These are phyloP conservation scores for Scalesia atractyloides DNA, from an alignment of 129 eudicot species.

Conservation along the genomic window DNA sequence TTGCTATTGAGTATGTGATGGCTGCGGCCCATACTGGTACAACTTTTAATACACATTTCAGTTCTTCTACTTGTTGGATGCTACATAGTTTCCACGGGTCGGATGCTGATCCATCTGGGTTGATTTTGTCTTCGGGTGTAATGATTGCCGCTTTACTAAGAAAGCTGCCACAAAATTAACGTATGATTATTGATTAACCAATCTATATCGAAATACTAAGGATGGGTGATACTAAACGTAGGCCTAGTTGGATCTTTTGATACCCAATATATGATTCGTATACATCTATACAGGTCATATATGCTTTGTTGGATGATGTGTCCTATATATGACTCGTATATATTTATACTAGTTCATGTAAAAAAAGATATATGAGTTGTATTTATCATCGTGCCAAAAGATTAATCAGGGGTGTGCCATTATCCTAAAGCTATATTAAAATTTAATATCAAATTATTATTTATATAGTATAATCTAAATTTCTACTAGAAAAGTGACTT, in stretches of 20 bases:
- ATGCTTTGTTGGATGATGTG: no score
- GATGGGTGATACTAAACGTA: no score
- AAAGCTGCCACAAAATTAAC: constrained; percentile 35
- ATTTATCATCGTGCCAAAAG: no score
- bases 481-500: constrained; percentile 1
- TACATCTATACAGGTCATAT: no score
- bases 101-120: constrained; percentile 46
- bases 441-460: neutral
- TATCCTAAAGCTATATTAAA: neutral
- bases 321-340: no score
- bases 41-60: constrained; percentile 65
- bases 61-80: constrained; percentile 73
- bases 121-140: constrained; percentile 53
- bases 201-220: neutral
- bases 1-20: constrained; percentile 58
- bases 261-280: no score
- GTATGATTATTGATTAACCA: neutral
- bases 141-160: constrained; percentile 70
- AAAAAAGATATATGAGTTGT: no score
- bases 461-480: neutral
- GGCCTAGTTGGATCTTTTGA: no score
- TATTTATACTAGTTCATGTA: no score
- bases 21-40: constrained; percentile 71
- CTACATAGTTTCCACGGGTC: constrained; percentile 80
- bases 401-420: neutral